These are phyloP conservation scores for Fraxinus pennsylvanica DNA, from an alignment of 257 asterid species.

Conservation along the genomic window DNA sequence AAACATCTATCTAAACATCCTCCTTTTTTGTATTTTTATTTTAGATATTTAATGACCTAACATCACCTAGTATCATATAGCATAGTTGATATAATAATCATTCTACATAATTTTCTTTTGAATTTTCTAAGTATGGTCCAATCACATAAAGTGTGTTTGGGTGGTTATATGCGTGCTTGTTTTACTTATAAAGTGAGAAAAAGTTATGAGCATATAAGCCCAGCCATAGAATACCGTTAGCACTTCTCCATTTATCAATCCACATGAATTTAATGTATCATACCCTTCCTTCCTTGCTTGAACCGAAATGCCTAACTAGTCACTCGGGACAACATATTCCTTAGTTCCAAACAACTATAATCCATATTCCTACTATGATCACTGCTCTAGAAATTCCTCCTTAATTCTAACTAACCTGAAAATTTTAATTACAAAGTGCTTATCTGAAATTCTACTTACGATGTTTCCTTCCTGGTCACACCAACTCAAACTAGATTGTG, in stretches of 20 bases:
- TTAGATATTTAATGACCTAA: not conserved
- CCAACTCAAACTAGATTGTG: not conserved
- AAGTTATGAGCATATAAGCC: not conserved
- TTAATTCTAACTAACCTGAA: not conserved
- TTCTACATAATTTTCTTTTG: not conserved
- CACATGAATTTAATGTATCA: not conserved
- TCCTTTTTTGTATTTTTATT: not conserved
- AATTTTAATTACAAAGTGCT: not conserved
- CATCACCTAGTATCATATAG: not conserved
- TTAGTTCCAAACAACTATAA: not conserved
- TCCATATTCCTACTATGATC: not conserved
- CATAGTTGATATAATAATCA: not conserved
- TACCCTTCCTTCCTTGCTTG: not conserved
- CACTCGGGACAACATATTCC: not conserved
- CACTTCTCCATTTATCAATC: not conserved
- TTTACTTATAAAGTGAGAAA: not conserved
- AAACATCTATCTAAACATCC: not conserved
- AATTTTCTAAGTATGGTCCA: not conserved
- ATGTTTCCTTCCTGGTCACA: not conserved
- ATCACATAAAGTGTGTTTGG: not conserved
- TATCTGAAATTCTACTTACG: not conserved
- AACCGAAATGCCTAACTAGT: not conserved
- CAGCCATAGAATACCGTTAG: not conserved
- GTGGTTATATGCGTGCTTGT: not conserved
- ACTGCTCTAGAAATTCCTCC: not conserved